Conservation (phyloP, 352 stramenopile genomes). For the Phytophthora cactorum region DNA sequence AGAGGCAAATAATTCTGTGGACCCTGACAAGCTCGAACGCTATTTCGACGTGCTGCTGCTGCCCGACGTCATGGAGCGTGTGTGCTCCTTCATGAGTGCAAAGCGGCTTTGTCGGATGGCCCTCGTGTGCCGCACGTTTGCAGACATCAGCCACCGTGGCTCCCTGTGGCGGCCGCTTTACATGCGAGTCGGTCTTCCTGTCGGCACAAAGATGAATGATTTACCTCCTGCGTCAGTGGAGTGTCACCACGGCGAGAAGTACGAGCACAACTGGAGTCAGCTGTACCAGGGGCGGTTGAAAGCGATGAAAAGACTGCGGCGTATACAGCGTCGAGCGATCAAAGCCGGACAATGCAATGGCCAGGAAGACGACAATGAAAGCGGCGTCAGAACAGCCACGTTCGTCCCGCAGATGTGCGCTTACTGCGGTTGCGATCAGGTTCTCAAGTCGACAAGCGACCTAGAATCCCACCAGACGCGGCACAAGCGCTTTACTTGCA, state of each 20-base stretch:
- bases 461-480: conserved; percentile 25
- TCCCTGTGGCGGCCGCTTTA: conserved; percentile 59
- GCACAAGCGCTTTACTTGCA: conserved; percentile 42
- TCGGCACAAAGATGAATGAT: conserved; percentile 9
- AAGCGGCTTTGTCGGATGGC: conserved; percentile 71
- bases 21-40: conserved; percentile 46
- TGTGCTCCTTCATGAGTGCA: conserved; percentile 75
- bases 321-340: conserved; percentile 21
- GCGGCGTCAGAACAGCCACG: conserved; percentile 1
- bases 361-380: conserved; percentile 4
- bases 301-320: conserved; percentile 33
- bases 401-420: conserved; percentile 46
- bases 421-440: conserved; percentile 43
- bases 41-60: conserved; percentile 60
- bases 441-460: conserved; percentile 37
- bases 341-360: conserved; percentile 10
- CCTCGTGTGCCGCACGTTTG: conserved; percentile 57
- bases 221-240: conserved; percentile 16
- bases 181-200: conserved; percentile 15
- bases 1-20: not conserved
- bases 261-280: conserved; percentile 43
- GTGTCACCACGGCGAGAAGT: conserved; percentile 39
- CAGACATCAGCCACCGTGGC: conserved; percentile 36
- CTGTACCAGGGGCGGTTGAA: conserved; percentile 39
- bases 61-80: conserved; percentile 68